Percentiles rank a stretch among this genome's conserved stretches.
phyloP scores from a whole-genome alignment of 139 green algal species.

The Chlamydomonas sphaeroides region DNA sequence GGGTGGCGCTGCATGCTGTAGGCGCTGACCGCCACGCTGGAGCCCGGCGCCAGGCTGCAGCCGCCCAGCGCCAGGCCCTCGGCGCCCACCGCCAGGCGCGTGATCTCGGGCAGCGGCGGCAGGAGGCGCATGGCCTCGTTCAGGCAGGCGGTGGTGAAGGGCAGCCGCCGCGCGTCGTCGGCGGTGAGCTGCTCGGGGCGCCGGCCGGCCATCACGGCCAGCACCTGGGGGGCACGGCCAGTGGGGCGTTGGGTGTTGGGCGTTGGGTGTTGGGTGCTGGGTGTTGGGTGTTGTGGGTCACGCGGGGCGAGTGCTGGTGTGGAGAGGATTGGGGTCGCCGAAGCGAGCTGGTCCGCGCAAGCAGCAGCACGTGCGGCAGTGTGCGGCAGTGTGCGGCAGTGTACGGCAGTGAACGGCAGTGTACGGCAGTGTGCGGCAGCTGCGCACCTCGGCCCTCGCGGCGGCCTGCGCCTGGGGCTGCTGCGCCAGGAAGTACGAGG shows the following conservation, averaged over 20 bases:
- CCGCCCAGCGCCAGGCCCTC: background rate
- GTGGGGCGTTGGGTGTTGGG: no score
- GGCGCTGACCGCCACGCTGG: background rate
- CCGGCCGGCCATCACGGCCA: background rate
- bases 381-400: no score
- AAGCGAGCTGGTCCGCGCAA: no score
- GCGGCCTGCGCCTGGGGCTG: background rate
- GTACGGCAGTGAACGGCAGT: no score
- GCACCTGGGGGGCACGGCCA: background rate
- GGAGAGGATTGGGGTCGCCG: no score
- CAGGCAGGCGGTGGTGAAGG: slow-evolving; percentile 25
- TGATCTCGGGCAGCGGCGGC: background rate
- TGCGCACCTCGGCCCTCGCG: background rate
- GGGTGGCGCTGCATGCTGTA: slow-evolving; percentile 15
- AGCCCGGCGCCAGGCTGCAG: background rate
- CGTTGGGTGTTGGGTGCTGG: no score
- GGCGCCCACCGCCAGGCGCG: background rate
- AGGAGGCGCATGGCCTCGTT: slow-evolving; percentile 16
- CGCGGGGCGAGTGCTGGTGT: no score
- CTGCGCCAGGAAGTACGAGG: background rate
- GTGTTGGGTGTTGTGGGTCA: no score
- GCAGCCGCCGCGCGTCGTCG: slow-evolving; percentile 20
- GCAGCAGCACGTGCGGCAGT: no score
- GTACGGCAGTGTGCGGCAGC: no score
- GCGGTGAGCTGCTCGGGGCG: background rate